These are phyloP conservation scores for Cichorium intybus DNA, from an alignment of 140 eudicot species.

Conservation along the genomic window DNA sequence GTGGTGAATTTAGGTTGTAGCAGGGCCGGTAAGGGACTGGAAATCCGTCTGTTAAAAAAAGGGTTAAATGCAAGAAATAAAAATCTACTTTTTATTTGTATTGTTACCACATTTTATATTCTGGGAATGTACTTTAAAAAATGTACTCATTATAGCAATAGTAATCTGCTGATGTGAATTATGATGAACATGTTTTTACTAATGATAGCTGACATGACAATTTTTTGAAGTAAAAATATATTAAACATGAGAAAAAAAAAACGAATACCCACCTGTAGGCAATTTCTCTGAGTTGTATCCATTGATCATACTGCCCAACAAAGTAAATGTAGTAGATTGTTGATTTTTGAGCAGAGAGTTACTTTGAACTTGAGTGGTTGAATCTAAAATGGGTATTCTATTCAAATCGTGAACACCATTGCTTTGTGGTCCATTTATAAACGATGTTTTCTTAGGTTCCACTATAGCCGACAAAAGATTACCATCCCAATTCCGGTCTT, in stretches of 20 bases:
- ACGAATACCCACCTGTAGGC: constrained; percentile 33
- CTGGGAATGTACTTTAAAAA: too few relatives aligned
- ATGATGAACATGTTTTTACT: too few relatives aligned
- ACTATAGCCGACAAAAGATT: constrained; percentile 42
- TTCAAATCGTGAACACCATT: constrained; percentile 20
- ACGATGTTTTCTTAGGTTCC: constrained; percentile 6
- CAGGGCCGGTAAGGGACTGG: constrained; percentile 31
- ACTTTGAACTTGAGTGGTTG: constrained; percentile 30
- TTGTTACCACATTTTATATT: too few relatives aligned
- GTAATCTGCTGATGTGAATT: too few relatives aligned
- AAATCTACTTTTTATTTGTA: not conserved
- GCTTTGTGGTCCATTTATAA: constrained; percentile 12
- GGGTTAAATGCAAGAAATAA: not conserved
- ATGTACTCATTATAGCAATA: too few relatives aligned
- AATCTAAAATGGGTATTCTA: constrained; percentile 13
- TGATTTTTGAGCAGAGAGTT: constrained; percentile 21
- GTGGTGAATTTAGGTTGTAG: constrained; percentile 49
- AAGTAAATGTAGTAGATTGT: constrained; percentile 22
- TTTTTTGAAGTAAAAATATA: not conserved
- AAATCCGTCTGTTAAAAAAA: constrained; percentile 49
- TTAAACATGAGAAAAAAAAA: not conserved
- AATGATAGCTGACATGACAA: not conserved
- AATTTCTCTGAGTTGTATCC: constrained; percentile 25
- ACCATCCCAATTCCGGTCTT: constrained; percentile 35
- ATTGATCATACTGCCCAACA: constrained; percentile 6